Evolutionary conservation across 306 rosid species (phyloP).

Genomic region (Hippophae gyantsensis): DNA sequence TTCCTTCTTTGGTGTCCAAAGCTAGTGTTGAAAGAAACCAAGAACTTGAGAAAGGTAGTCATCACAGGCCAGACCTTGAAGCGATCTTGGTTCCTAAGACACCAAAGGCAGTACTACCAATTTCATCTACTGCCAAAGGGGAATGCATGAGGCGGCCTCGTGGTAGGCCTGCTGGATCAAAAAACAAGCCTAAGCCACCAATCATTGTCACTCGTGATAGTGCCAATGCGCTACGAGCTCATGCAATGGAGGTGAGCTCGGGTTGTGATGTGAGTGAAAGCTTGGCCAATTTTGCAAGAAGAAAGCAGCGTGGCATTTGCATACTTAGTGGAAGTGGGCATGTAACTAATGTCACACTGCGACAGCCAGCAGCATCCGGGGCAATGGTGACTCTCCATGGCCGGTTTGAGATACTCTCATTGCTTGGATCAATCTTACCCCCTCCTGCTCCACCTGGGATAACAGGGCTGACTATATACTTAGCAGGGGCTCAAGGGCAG

Average conservation of each 20-base stretch:
- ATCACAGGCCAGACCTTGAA: slow-evolving; percentile 38
- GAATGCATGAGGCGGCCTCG: slow-evolving; percentile 53
- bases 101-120: slow-evolving; percentile 43
- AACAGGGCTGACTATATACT: slow-evolving; percentile 58
- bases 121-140: slow-evolving; percentile 45
- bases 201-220: slow-evolving; percentile 65
- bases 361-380: slow-evolving; percentile 59
- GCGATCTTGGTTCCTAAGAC: slow-evolving; percentile 31
- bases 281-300: slow-evolving; percentile 65
- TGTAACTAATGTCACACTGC: slow-evolving; percentile 65
- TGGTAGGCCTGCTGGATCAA: slow-evolving; percentile 62
- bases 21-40: slow-evolving; percentile 41
- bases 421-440: slow-evolving; percentile 68
- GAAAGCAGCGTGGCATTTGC: slow-evolving; percentile 69
- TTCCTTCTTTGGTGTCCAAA: slow-evolving; percentile 18
- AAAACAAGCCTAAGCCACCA: slow-evolving; percentile 68
- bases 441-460: slow-evolving; percentile 83
- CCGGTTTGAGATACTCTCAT: slow-evolving; percentile 60
- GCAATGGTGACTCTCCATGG: slow-evolving; percentile 78
- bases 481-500: slow-evolving; percentile 81
- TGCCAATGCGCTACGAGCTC: slow-evolving; percentile 63
- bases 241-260: slow-evolving; percentile 74
- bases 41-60: slow-evolving; percentile 37
- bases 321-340: slow-evolving; percentile 69
- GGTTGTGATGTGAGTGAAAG: slow-evolving; percentile 76